phyloP scores from a whole-genome alignment of 106 monocot genomes.

The Acorus calamus region DNA sequence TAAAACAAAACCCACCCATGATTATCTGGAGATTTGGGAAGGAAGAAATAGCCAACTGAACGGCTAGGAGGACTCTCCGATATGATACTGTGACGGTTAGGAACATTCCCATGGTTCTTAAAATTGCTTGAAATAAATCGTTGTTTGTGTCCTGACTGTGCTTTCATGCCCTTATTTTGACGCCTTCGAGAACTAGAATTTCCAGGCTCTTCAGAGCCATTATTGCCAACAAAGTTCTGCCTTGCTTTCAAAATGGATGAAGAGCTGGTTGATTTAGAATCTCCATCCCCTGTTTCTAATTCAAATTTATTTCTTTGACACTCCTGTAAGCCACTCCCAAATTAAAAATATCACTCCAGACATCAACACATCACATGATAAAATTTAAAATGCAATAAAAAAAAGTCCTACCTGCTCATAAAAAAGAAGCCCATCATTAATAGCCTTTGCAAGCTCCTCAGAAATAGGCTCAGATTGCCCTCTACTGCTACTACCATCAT shows the following conservation, averaged over 20 bases:
- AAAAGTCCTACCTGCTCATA: constrained; percentile 69
- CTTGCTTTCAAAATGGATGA: constrained; percentile 25
- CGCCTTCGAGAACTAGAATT: constrained; percentile 41
- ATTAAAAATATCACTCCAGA: background rate
- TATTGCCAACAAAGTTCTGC: constrained; percentile 18
- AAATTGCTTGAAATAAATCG: constrained; percentile 63
- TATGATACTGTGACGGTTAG: constrained; percentile 31
- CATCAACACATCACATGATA: background rate
- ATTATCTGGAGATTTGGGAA: constrained; percentile 82
- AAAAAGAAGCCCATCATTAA: constrained; percentile 75
- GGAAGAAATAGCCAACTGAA: constrained; percentile 85
- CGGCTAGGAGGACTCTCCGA: constrained; percentile 82
- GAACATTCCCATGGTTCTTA: constrained; percentile 22
- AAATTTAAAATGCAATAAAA: background rate
- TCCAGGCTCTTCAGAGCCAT: constrained; percentile 40
- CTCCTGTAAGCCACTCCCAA: constrained; percentile 33
- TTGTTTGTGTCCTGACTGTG: constrained; percentile 42
- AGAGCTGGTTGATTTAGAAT: constrained; percentile 16
- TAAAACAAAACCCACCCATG: constrained; percentile 31
- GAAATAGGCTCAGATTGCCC: constrained; percentile 41
- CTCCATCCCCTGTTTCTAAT: constrained; percentile 20
- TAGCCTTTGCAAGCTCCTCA: constrained; percentile 55
- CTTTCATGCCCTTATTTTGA: constrained; percentile 52
- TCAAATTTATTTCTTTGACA: constrained; percentile 17
- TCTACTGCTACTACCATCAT: constrained; percentile 26